Base-by-base conservation (phyloP, 2,329 filamentous ascomycete species). In the Raffaelea ambrosiae region DNA sequence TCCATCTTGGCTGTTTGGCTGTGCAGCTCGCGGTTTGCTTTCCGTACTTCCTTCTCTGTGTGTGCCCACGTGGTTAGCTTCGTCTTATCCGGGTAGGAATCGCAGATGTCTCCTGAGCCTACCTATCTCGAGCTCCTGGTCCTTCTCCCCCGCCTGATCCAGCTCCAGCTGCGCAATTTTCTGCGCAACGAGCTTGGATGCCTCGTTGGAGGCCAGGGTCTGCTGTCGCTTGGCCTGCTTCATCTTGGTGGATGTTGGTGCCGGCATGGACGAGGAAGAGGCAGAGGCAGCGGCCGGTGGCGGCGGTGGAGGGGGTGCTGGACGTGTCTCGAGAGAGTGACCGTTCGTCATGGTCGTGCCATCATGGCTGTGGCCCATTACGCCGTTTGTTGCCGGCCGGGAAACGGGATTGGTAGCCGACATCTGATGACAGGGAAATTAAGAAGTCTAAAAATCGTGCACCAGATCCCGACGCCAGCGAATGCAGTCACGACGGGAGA, bases 101-200 rank as follows among this genome's bases (percentile, higher is more conserved):
- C 26, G 26, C 7, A 29, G 26, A 29, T 29, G 13, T 38, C 16
- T 9, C 35, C 8, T 38, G 5, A 45, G 63, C 63, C 43, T 53
- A 95, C 89, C 88, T 63, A 98, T 96, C 72, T 97, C 93, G 52
- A 86, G 81, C 68, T 96, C 90, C 67, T 96, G 88, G 58, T 95
- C 91, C 66, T 94, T 95, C 64, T 95, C 90, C 51, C 88, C 88
- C 11, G 89, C 89, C 44, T 86, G 87, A 73, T 96, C 90, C 53
- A 88, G 86, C 66, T 98, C 93, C 50, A 98, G 73, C 69, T 97
- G 93, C 20, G 89, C 91, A 62, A 98, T 96, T 62, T 94, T 88
- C 53, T 90, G 88, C 53, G 90, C 85, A 45, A 98, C 79, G 54
- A 96, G 77, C 67, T 95, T 94, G 52, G 88, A 88, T 42, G 90